Percentiles rank a stretch among this genome's conserved stretches.
phyloP scores from a whole-genome alignment of 345 rosid genomes.

The Eucalyptus pumila region DNA sequence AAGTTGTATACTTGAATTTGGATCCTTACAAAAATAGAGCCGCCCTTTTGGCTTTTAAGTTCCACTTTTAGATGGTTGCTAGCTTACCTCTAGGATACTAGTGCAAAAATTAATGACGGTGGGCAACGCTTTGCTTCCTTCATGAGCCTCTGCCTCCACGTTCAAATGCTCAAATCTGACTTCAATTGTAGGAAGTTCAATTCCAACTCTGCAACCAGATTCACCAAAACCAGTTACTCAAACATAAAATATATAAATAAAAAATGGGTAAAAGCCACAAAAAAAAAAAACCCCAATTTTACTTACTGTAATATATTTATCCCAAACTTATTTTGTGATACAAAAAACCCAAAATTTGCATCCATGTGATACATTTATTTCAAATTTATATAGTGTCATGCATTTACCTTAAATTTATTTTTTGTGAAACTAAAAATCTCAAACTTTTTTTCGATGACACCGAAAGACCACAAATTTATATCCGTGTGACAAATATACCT shows the following conservation, averaged over 20 bases:
- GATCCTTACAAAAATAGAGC: neutral
- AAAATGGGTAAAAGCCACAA: neutral
- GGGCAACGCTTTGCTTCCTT: constrained; percentile 62
- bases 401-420: no score
- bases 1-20: neutral
- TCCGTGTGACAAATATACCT: rapidly evolving
- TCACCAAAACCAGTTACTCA: neutral
- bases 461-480: no score
- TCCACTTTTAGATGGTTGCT: neutral
- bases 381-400: no score
- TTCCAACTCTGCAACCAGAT: constrained; percentile 27
- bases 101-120: constrained; percentile 36
- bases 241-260: neutral
- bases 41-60: neutral
- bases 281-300: no score
- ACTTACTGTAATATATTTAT: no score
- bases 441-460: no score
- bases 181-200: constrained; percentile 38
- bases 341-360: no score
- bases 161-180: constrained; percentile 43
- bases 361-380: no score
- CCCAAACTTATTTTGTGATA: no score
- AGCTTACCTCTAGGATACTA: constrained; percentile 45
- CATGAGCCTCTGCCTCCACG: constrained; percentile 44
- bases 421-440: no score